Percentiles rank a stretch among this genome's conserved stretches.
These are phyloP conservation scores for Tylopilus sp. DNA, from an alignment of 1,284 basidiomycete species.

Conservation along the genomic window DNA sequence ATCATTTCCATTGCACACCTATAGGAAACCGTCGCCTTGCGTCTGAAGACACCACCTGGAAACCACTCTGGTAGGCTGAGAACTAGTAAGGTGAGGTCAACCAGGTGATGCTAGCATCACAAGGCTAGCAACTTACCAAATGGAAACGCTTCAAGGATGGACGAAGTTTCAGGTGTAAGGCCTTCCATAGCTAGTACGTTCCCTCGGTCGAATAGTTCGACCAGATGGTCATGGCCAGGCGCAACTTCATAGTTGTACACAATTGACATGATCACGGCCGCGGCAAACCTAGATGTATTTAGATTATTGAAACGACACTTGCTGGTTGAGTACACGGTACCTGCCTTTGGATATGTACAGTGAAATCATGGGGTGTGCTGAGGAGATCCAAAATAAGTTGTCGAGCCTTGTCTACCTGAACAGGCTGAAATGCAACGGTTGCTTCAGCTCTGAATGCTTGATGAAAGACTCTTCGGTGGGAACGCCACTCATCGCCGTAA, in stretches of 20 bases:
- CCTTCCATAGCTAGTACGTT: constrained; percentile 17
- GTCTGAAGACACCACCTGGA: constrained; percentile 27
- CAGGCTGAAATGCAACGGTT: constrained; percentile 23
- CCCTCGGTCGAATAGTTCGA: constrained; percentile 31
- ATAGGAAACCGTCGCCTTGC: constrained; percentile 25
- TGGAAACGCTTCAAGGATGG: constrained; percentile 29
- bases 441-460: constrained; percentile 40
- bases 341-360: constrained; percentile 30
- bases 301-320: background rate
- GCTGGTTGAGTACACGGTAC: background rate
- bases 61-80: constrained; percentile 36
- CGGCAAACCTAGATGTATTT: constrained; percentile 25
- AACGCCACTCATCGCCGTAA: constrained; percentile 38
- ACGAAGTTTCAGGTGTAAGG: constrained; percentile 33
- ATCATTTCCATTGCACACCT: constrained; percentile 30
- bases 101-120: background rate
- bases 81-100: constrained; percentile 18
- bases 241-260: constrained; percentile 39
- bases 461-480: constrained; percentile 37
- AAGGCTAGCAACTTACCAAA: constrained; percentile 22
- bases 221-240: constrained; percentile 25
- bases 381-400: constrained; percentile 33
- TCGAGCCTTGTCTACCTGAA: constrained; percentile 32
- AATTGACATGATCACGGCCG: constrained; percentile 34
- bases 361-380: constrained; percentile 23